Evolutionary conservation across 768 basidiomycete genomes (phyloP), one percentile per base, ranked within the genome.

Genomic region (Lactarius deliciosus): DNA sequence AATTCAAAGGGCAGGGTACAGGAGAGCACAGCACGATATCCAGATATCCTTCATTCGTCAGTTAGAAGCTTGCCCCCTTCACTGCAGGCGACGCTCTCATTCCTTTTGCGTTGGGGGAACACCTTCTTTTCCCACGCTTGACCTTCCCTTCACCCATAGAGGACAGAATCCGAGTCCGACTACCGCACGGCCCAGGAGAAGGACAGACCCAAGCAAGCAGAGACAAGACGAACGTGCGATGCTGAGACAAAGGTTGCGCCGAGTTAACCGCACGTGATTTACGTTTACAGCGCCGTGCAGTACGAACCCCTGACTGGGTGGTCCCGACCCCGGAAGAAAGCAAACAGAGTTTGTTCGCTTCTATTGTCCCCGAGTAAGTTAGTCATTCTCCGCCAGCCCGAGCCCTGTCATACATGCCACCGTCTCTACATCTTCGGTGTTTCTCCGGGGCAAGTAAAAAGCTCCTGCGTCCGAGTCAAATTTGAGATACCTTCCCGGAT

Each of bases 1-100:
- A 36, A 16, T 55, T 66, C 61, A 20, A 66, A 45, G 43, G 25
- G 22, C 15, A 56, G 57, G 40, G 57, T 16, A 16, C 36, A 34
- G n/a, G 2, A 25, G 47, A 5, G 22, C 22, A 25, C 50, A 50
- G 50, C 11, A 22, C 4, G 10, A 22, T 50, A 16, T 22, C 50
- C 50, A 25, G 22, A 50, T 50, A 25, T 6, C 50, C 50, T 22
- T 22, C 50, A 25, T 50, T 15, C 13, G 50, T 25, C 11, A n/a
- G 50, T 50, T 25, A 50, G n/a, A 22, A 10, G 13, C 10, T 3
- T 50, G n/a, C 22, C 11, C 50, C 13, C n/a, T n/a, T n/a, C n/a
- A n/a, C n/a, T 5, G 22, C 1, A 22, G 25, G 22, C 1, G 50
- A 13, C 22, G 50, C 22, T 13, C n/a, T 22, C 22, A 7, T 50